Evolutionary conservation across 2,329 filamentous ascomycete genomes (phyloP), one percentile per base, ranked within the genome.

Genomic region (Myriosclerotinia scirpicola): DNA sequence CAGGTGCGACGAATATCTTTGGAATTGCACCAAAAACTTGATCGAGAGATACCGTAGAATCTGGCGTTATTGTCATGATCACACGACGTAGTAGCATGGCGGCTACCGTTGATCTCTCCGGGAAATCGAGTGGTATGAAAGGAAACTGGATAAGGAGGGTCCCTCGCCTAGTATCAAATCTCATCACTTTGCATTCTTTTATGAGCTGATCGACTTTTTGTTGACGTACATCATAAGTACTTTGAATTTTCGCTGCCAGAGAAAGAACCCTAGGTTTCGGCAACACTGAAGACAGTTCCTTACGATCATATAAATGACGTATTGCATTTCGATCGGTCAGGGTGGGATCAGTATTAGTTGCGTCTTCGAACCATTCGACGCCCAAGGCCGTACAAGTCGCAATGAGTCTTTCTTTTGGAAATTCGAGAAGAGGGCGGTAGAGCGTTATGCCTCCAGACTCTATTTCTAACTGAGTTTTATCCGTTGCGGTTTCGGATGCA

Each of bases 311-410:
- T 54, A 96, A 76, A 75, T 90, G 80, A 42, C 94, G 86, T 48
- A 97, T 81, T 0, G 94, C 88, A 74, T 99, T 99, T 48, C 95
- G 86, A 54, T 83, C 79, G 0, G 95, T 97, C 67, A 96, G 79
- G 0, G 88, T 92, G 11, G 82, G 83, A 73, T 97, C 90, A 20
- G 81, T 77, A 74, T 99, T 99, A 1, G 93, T 97, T 53, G 82
- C 80, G 76, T 99, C 95, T 75, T 95, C 91, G 69, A 92, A 91
- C 90, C 92, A 98, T 0, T 80, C 79, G 12, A 96, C 79, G 0
- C 81, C 78, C 70, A 88, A 84, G n/a, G 84, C 81, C 68, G 88
- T 77, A 74, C 94, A 97, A 0, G 91, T 93, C 1, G 87, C 85
- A 54, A 89, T 82, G n/a, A 97, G 81, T 46, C 88, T 81, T 61